Conservation (phyloP, 2,329 filamentous ascomycete genomes). For the Chrysoporthe deuterocubensis region DNA sequence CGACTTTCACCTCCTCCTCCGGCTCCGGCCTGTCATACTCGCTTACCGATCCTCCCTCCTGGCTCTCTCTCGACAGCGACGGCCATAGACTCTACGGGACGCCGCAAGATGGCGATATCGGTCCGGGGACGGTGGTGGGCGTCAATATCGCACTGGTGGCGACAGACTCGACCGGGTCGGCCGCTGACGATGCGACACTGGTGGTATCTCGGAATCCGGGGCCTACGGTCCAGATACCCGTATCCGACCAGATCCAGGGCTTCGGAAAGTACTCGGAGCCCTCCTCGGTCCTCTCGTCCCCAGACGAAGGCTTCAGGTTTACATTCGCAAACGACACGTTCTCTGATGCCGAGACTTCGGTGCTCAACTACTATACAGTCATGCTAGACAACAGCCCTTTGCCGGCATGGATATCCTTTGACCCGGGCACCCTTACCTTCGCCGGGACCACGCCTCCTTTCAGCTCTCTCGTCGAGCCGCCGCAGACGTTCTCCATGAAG, state of each 20-base stretch:
- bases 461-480: conserved; percentile 65
- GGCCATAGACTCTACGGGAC: conserved; percentile 72
- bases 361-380: conserved; percentile 75
- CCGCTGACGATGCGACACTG: conserved; percentile 68
- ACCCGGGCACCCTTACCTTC: conserved; percentile 66
- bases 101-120: conserved; percentile 58
- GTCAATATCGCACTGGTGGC: conserved; percentile 70
- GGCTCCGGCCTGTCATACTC: conserved; percentile 65
- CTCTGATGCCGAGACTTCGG: conserved; percentile 50
- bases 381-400: conserved; percentile 73
- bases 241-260: conserved; percentile 60
- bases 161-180: conserved; percentile 66
- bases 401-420: conserved; percentile 83
- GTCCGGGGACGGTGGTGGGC: conserved; percentile 57
- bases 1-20: conserved; percentile 70
- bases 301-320: conserved; percentile 58
- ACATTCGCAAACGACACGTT: conserved; percentile 66
- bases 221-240: conserved; percentile 59
- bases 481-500: conserved; percentile 73
- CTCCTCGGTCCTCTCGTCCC: conserved; percentile 59
- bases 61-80: conserved; percentile 72
- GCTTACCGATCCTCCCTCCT: conserved; percentile 67
- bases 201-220: conserved; percentile 65
- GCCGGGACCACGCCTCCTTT: conserved; percentile 71
- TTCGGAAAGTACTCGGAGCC: conserved; percentile 66